Evolutionary conservation across 179 eudicot genomes (phyloP).

Genomic region (Corrigiola litoralis): DNA sequence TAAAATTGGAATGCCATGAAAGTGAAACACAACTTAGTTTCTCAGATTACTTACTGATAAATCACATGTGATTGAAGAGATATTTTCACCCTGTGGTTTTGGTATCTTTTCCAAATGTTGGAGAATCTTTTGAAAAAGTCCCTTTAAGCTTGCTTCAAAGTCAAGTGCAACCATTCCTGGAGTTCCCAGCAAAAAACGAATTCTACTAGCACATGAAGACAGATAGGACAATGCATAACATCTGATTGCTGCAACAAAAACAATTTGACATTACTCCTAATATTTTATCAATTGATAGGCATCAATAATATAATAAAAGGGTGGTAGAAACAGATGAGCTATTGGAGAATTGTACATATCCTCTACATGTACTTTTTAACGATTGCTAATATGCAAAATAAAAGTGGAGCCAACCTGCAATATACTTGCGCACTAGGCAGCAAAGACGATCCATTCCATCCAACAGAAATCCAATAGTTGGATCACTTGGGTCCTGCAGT

Average conservation of each 20-base stretch:
- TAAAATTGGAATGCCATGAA: not conserved
- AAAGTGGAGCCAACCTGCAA: conserved; percentile 60
- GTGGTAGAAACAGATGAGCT: too few relatives aligned
- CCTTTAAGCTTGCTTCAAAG: conserved; percentile 71
- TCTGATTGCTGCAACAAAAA: conserved; percentile 72
- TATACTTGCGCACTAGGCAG: conserved; percentile 95
- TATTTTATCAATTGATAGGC: not conserved
- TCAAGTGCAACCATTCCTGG: conserved; percentile 99
- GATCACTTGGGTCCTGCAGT: conserved; percentile 95
- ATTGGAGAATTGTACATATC: too few relatives aligned
- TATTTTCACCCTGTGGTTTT: conserved; percentile 92
- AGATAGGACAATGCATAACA: conserved; percentile 93
- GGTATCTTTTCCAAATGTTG: conserved; percentile 95
- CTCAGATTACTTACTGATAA: conserved; percentile 62
- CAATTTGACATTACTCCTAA: not conserved
- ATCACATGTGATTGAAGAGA: conserved; percentile 85
- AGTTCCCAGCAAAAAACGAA: conserved; percentile 81
- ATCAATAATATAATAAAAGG: too few relatives aligned
- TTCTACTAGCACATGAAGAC: conserved; percentile 95
- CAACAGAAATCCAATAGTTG: conserved; percentile 85
- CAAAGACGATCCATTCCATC: conserved; percentile 97
- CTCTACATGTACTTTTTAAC: not conserved
- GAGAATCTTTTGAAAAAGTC: conserved; percentile 80
- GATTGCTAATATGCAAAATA: not conserved
- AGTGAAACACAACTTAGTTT: conserved; percentile 4